Evolutionary conservation across 148 eudicot species (phyloP).

Genomic region (Dysphania ambrosioides): DNA sequence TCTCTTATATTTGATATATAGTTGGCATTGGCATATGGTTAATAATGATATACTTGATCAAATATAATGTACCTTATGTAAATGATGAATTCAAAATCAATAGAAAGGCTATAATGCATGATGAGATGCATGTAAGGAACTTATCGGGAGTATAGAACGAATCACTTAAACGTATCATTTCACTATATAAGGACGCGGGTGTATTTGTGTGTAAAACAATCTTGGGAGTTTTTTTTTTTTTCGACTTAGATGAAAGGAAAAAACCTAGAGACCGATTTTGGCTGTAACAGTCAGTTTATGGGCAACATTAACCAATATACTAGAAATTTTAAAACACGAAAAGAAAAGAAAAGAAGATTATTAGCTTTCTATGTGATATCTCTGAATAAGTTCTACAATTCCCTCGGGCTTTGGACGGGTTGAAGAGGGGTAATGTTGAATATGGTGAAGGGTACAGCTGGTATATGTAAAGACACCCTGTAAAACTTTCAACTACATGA

Average conservation of each 20-base stretch:
- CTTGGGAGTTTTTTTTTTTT: too few relatives aligned
- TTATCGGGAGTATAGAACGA: background rate
- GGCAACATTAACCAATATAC: too few relatives aligned
- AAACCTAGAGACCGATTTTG: too few relatives aligned
- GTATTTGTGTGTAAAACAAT: background rate
- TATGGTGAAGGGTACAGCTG: constrained; percentile 32
- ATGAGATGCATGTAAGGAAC: too few relatives aligned
- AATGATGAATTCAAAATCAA: background rate
- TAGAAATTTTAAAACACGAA: too few relatives aligned
- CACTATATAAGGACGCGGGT: background rate
- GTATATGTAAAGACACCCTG: constrained; percentile 28
- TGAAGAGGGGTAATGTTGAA: constrained; percentile 21
- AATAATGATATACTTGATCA: constrained; percentile 5
- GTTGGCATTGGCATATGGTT: constrained; percentile 16
- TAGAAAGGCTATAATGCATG: too few relatives aligned
- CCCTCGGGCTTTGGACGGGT: too few relatives aligned
- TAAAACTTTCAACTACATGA: constrained; percentile 27
- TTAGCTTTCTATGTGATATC: too few relatives aligned
- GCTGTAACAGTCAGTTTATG: too few relatives aligned
- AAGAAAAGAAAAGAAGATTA: too few relatives aligned
- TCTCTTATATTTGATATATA: constrained; percentile 1
- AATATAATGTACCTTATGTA: background rate
- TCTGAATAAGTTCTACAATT: too few relatives aligned
- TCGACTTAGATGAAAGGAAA: too few relatives aligned
- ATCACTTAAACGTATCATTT: background rate